Evolutionary conservation across 306 rosid species (phyloP).

Genomic region (Pueraria montana): DNA sequence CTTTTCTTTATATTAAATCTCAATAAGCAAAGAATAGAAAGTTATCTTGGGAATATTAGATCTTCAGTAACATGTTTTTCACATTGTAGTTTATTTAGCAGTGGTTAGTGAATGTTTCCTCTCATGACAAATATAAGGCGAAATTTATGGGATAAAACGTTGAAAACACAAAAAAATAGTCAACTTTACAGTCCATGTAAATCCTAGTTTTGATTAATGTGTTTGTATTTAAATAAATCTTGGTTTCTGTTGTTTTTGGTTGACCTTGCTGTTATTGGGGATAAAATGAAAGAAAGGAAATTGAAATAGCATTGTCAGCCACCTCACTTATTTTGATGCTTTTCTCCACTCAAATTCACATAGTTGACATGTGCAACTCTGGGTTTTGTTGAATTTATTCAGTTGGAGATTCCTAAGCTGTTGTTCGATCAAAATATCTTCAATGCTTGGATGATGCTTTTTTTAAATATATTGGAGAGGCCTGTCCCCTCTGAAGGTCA

Average conservation of each 20-base stretch:
- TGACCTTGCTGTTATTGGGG: background rate
- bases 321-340: constrained; percentile 29
- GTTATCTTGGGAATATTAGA: background rate
- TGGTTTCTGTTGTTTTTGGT: constrained; percentile 14
- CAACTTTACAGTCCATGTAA: background rate
- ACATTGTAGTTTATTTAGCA: constrained; percentile 31
- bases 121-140: background rate
- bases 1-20: background rate
- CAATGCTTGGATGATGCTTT: constrained; percentile 96
- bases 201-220: constrained; percentile 13
- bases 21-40: background rate
- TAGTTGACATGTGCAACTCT: constrained; percentile 8
- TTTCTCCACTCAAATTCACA: background rate
- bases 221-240: constrained; percentile 34
- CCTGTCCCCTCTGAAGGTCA: constrained; percentile 96
- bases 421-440: constrained; percentile 82
- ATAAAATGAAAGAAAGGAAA: background rate
- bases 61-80: constrained; percentile 15
- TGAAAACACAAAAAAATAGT: background rate
- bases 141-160: background rate
- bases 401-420: constrained; percentile 98
- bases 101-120: constrained; percentile 12
- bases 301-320: constrained; percentile 1
- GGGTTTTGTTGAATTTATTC: constrained; percentile 51
- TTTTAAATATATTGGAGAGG: constrained; percentile 86